These are phyloP conservation scores for Hippophae gyantsensis DNA, from an alignment of 306 rosid genomes.

Conservation along the genomic window DNA sequence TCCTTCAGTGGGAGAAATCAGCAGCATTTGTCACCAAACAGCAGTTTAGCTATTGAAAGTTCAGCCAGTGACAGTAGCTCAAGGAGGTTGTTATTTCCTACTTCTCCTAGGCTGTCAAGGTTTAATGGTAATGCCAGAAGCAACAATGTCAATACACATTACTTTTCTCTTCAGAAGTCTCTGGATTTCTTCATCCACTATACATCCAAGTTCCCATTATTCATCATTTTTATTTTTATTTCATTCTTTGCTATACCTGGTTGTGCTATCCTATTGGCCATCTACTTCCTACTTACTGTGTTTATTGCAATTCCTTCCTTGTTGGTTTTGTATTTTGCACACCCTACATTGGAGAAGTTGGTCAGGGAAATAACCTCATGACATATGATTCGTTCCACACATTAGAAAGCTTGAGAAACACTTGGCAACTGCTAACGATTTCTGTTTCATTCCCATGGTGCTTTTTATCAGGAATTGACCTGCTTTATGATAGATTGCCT, in stretches of 20 bases:
- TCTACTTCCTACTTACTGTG: conserved; percentile 66
- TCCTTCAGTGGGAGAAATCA: conserved; percentile 42
- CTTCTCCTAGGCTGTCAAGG: conserved; percentile 27
- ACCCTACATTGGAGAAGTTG: conserved; percentile 65
- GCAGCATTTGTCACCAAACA: conserved; percentile 28
- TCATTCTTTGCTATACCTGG: conserved; percentile 59
- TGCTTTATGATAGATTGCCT: too few relatives aligned
- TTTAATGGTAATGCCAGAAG: conserved; percentile 23
- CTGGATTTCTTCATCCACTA: conserved; percentile 65
- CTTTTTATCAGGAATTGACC: not conserved
- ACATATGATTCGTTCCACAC: conserved; percentile 22
- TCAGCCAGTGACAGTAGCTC: conserved; percentile 30
- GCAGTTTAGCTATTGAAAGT: conserved; percentile 33
- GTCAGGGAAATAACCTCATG: conserved; percentile 60
- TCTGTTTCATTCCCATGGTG: not conserved
- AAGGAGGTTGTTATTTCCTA: conserved; percentile 40
- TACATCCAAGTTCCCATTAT: conserved; percentile 74
- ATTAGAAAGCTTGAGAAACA: conserved; percentile 8
- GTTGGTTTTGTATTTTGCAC: conserved; percentile 60
- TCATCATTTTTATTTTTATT: conserved; percentile 52
- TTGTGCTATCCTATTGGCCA: conserved; percentile 52
- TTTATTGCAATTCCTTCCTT: conserved; percentile 80
- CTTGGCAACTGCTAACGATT: not conserved
- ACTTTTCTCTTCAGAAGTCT: conserved; percentile 50
- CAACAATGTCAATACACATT: conserved; percentile 28